These are phyloP conservation scores for Physcia stellaris DNA, from an alignment of 495 filamentous ascomycete genomes.

Conservation along the genomic window DNA sequence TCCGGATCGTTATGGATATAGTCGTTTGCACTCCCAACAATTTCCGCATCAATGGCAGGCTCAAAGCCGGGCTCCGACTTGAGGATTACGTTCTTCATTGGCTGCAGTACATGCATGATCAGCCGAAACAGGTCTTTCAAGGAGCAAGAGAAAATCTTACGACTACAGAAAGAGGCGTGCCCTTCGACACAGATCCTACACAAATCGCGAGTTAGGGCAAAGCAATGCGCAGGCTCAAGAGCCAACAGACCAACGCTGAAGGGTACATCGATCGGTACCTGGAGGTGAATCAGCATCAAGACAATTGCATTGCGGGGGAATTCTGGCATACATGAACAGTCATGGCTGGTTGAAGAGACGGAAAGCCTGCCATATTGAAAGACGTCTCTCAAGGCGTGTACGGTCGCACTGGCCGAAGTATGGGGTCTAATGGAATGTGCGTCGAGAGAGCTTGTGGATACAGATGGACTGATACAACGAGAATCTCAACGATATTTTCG, in stretches of 20 bases:
- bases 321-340: conserved; percentile 24
- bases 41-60: conserved; percentile 31
- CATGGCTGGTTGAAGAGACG: conserved; percentile 30
- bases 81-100: conserved; percentile 30
- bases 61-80: conserved; percentile 28
- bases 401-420: too few species aligned
- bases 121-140: neutral
- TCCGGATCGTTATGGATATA: conserved; percentile 37
- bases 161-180: conserved; percentile 17
- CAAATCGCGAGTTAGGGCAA: neutral
- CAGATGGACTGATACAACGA: too few species aligned
- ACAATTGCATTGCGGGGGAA: neutral
- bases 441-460: too few species aligned
- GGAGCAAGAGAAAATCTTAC: conserved; percentile 7
- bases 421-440: too few species aligned
- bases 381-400: too few species aligned
- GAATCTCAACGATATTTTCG: too few species aligned
- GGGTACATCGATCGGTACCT: conserved; percentile 17
- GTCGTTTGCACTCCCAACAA: conserved; percentile 34
- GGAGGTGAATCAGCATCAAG: neutral
- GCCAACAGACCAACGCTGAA: conserved; percentile 7
- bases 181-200: conserved; percentile 11
- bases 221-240: neutral
- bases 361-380: too few species aligned
- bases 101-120: too few species aligned